Base-by-base conservation (phyloP, 768 basidiomycete species). In the Cubamyces sp. region DNA sequence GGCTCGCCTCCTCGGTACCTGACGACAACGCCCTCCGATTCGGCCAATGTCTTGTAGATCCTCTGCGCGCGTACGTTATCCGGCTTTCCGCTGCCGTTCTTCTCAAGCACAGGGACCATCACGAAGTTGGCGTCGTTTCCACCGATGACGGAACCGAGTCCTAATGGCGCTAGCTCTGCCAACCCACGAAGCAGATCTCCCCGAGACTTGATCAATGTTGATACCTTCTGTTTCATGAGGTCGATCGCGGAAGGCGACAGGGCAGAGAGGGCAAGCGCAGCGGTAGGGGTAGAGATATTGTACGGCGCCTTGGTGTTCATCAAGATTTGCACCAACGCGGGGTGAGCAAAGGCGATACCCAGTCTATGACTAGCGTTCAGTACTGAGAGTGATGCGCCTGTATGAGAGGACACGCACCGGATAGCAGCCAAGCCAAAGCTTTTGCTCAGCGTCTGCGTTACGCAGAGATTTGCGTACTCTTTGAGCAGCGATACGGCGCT, bases 301-400 rank as follows among this genome's bases (percentile, higher is more conserved):
- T 98, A 99, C 0, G 97, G 97, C 0, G 96, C 97, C 74, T 99
- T 99, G 26, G 96, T 91, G 74, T 98, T 98, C 61, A 87, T 84
- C 55, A 98, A 85, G 64, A 98, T 82, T 68, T 94, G 96, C 47
- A 98, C 90, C 14, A 99, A 78, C 0, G 92, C 87, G 0, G 94
- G 94, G 62, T 95, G 91, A 5, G 94, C 92, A 57, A 98, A 77
- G 0, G 94, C 93, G 48, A 96, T 85, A 0, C 97, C 97, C 26
- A 99, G 80, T 49, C 94, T 97, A 70, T 14, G 16, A 42, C n/a
- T n/a, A n/a, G 15, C 46, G 30, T 26, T 23, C 46, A 55, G 45
- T 18, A 15, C 19, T 34, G 7, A 43, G 18, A 14, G 5, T 16
- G 5, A 26, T 12, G 34, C 11, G 45, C n/a, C 9, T 15, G 15